Evolutionary conservation across 148 eudicot genomes (phyloP).

Genomic region (Rhododendron griersonianum): DNA sequence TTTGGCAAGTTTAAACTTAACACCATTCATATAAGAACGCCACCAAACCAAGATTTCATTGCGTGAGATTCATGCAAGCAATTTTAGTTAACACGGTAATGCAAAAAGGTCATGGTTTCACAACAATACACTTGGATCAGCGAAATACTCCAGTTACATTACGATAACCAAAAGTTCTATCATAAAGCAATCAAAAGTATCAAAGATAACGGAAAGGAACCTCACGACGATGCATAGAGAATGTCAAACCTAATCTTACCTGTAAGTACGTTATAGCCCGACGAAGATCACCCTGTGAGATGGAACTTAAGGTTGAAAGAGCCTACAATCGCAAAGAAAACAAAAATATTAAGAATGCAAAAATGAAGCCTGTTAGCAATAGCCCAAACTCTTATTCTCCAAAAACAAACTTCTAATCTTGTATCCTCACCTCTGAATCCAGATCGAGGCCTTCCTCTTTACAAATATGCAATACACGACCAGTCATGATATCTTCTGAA

Average conservation of each 20-base stretch:
- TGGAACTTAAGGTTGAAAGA: slow-evolving; percentile 75
- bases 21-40: neutral
- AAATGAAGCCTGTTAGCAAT: slow-evolving; percentile 2
- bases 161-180: neutral
- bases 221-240: neutral
- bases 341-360: slow-evolving; percentile 4
- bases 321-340: slow-evolving; percentile 43
- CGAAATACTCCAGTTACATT: neutral
- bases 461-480: slow-evolving; percentile 76
- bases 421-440: slow-evolving; percentile 65
- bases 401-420: neutral
- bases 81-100: neutral
- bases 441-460: slow-evolving; percentile 76
- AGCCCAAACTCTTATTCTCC: neutral
- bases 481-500: slow-evolving; percentile 76
- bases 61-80: neutral
- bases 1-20: neutral
- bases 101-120: neutral
- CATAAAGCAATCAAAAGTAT: neutral
- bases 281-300: slow-evolving; percentile 97
- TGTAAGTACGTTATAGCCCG: slow-evolving; percentile 92
- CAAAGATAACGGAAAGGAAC: neutral
- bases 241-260: slow-evolving; percentile 32
- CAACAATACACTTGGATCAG: neutral
- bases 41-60: neutral